These are phyloP conservation scores for Stropharia rugosoannulata DNA, from an alignment of 768 basidiomycete genomes.

Conservation along the genomic window DNA sequence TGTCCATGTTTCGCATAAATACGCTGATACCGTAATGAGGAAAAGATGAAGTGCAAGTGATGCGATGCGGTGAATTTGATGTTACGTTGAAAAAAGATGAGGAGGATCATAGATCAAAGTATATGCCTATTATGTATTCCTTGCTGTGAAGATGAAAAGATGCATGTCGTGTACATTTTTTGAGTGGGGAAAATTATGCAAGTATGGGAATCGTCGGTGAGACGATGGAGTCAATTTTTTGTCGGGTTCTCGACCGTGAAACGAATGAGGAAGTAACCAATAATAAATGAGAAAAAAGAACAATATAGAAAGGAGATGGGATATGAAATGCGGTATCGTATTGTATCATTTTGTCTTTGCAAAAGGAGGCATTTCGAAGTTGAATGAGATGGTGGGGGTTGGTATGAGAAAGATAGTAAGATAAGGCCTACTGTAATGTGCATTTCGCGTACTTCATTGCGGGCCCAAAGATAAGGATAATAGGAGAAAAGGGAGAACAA, in stretches of 20 bases:
- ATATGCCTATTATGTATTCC: too few relatives aligned
- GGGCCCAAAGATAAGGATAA: slow-evolving; percentile 4
- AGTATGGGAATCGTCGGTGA: background rate
- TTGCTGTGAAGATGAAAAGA: too few relatives aligned
- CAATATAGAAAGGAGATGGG: slow-evolving; percentile 1
- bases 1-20: too few relatives aligned
- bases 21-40: too few relatives aligned
- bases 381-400: background rate
- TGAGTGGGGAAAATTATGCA: background rate
- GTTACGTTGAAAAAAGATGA: too few relatives aligned
- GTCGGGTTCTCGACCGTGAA: slow-evolving; percentile 10
- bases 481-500: background rate
- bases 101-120: too few relatives aligned
- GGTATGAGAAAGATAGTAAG: background rate
- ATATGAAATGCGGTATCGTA: slow-evolving; percentile 1
- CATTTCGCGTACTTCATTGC: slow-evolving; percentile 8
- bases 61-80: too few relatives aligned
- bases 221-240: slow-evolving; percentile 6
- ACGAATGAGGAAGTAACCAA: slow-evolving; percentile 12
- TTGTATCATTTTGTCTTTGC: background rate
- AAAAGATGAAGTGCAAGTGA: too few relatives aligned
- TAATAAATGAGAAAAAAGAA: slow-evolving; percentile 5
- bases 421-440: background rate
- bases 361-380: background rate
- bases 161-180: background rate